These are phyloP conservation scores for Aegilops sharonensis DNA, from an alignment of 176 grass and related monocot genomes.

Conservation along the genomic window DNA sequence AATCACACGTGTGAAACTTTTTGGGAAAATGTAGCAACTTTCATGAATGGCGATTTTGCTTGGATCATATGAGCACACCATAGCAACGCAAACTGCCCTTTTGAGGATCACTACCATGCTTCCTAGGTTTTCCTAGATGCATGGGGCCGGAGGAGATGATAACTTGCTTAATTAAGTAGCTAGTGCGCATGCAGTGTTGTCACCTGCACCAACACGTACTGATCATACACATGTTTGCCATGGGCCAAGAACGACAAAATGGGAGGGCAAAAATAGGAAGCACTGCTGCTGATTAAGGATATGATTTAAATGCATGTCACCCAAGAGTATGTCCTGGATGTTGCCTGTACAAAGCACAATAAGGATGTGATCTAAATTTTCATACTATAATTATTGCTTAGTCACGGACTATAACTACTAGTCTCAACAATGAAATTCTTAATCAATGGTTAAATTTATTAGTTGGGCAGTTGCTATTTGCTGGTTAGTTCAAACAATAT, in stretches of 20 bases:
- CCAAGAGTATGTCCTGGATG: not conserved
- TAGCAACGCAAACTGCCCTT: not conserved
- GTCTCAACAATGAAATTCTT: not conserved
- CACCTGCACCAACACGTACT: not conserved
- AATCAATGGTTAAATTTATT: not conserved
- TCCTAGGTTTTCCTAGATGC: not conserved
- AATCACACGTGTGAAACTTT: not conserved
- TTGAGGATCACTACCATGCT: not conserved
- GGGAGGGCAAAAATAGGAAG: too few relatives aligned
- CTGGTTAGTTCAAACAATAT: not conserved
- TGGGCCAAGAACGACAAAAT: too few relatives aligned
- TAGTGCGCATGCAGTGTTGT: not conserved
- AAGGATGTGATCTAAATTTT: not conserved
- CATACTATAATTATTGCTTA: not conserved
- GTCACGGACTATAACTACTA: not conserved
- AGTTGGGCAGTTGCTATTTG: not conserved
- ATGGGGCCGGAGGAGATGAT: not conserved
- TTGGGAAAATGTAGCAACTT: not conserved
- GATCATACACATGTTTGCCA: too few relatives aligned
- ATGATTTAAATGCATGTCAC: not conserved
- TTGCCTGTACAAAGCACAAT: not conserved
- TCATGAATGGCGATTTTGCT: not conserved
- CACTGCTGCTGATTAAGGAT: too few relatives aligned
- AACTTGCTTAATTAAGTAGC: not conserved
- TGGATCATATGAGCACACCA: not conserved